Base-by-base conservation (phyloP, 306 rosid genomes). In the Canavalia gladiata region DNA sequence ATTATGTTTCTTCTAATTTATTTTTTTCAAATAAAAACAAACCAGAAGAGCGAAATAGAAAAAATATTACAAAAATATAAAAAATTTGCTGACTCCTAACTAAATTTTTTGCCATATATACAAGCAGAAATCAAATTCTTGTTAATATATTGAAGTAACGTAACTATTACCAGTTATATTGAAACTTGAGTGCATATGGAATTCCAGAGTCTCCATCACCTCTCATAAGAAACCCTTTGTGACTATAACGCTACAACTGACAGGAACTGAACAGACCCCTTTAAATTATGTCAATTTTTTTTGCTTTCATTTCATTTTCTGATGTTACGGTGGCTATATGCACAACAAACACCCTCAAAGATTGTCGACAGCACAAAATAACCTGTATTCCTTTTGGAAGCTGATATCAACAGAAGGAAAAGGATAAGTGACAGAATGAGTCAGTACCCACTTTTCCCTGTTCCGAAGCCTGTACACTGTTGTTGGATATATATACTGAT, bases 181-280 rank as follows among this genome's bases (percentile, higher is more conserved):
- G 25, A 18, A 18, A 18, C 25, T 18, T 18, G 25, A 35, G 35
- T 54, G 18, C 34, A 18, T 35, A 52, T 64, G 25, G 18, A 52
- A 54, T 72, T 52, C 64, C 45, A 70, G 9, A 68, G 70, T 68
- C 77, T 68, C 70, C 60, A 68, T 69, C 77, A 7, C 54, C 62
- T 25, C 68, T 30, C 43, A 69, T 69, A 1, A 46, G 30, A 43
- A 57, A 33, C 49, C 54, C 4, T 42, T 55, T 1, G 8, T 7
- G 68, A 68, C 35, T 54, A 46, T 8, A 78, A 41, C 47, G 4
- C 45, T n/a, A n/a, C 28, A 52, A 68, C 68, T 12, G 67, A 31
- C 12, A 47, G 7, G 11, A 58, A 49, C 33, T 29, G 33, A 58
- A 34, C 72, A 33, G 18, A 55, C 18, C 63, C 33, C 70, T 46